Conservation (phyloP, 805 yeast species). For the Teunomyces aglyptinius region DNA sequence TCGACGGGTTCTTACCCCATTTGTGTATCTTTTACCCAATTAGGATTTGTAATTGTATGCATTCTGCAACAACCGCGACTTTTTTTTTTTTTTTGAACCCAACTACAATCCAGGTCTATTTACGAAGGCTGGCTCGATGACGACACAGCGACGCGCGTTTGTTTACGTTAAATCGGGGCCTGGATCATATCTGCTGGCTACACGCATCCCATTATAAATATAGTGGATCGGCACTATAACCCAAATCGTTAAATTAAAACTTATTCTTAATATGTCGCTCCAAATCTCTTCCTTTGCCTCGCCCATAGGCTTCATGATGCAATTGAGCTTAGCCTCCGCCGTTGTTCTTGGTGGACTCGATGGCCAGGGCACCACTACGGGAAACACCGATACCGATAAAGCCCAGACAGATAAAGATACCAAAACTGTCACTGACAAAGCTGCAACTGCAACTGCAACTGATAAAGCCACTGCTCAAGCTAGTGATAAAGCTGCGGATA, state of each 20-base stretch:
- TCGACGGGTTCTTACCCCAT: background rate
- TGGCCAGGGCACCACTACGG: slow-evolving; percentile 3
- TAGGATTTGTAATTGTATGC: slow-evolving; percentile 10
- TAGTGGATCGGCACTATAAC: background rate
- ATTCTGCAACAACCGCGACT: background rate
- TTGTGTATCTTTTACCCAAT: slow-evolving; percentile 13
- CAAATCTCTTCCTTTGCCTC: slow-evolving; percentile 6
- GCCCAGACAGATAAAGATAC: slow-evolving; percentile 4
- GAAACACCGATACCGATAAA: slow-evolving; percentile 7
- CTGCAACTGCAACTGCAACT: slow-evolving; percentile 7
- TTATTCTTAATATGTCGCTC: slow-evolving; percentile 11
- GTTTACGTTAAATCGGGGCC: background rate
- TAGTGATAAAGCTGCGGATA: background rate
- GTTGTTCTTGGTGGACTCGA: slow-evolving; percentile 17
- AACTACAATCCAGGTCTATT: background rate
- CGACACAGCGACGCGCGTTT: background rate
- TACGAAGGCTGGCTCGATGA: background rate
- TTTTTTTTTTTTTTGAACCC: too few species aligned
- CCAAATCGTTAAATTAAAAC: background rate
- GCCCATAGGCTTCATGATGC: slow-evolving; percentile 9
- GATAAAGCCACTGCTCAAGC: too few species aligned
- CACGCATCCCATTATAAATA: background rate
- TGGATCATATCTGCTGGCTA: background rate
- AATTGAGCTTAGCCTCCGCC: slow-evolving; percentile 9
- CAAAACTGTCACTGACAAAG: slow-evolving; percentile 4